A percentile compares a stretch with the other conserved stretches of the same genome.
Conservation (phyloP, 1,284 basidiomycete genomes). For the Sanghuangporus baumii region DNA sequence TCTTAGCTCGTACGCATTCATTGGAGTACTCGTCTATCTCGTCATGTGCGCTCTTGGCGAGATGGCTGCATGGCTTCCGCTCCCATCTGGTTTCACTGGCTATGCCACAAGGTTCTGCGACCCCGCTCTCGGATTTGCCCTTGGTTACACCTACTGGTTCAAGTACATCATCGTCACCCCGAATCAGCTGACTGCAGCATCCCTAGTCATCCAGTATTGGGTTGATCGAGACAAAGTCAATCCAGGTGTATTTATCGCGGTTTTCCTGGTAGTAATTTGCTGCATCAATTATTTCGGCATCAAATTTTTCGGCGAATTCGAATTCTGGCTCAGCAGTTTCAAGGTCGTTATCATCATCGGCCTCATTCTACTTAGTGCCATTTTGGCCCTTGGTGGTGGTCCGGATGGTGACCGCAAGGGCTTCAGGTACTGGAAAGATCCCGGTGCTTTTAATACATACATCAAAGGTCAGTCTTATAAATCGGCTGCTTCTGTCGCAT, state of each 20-base stretch:
- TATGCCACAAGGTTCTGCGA: constrained; percentile 47
- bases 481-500: constrained; percentile 3
- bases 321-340: constrained; percentile 40
- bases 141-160: constrained; percentile 30
- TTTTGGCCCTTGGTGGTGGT: constrained; percentile 55
- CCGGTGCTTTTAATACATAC: constrained; percentile 19
- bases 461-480: constrained; percentile 8
- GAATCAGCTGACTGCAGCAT: constrained; percentile 53
- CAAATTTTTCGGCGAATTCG: constrained; percentile 51
- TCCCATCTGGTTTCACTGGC: constrained; percentile 37
- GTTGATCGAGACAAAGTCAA: constrained; percentile 30
- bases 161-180: constrained; percentile 29
- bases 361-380: constrained; percentile 45
- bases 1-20: constrained; percentile 28
- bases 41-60: constrained; percentile 35
- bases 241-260: constrained; percentile 51
- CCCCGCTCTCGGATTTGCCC: constrained; percentile 42
- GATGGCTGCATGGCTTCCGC: constrained; percentile 34
- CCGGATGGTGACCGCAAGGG: constrained; percentile 50
- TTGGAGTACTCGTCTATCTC: constrained; percentile 52
- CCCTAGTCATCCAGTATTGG: constrained; percentile 60
- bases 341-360: constrained; percentile 41
- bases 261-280: constrained; percentile 43
- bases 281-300: constrained; percentile 53
- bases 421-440: constrained; percentile 47